Base-by-base conservation (phyloP, 352 stramenopile genomes). In the Pythium myriotylum region DNA sequence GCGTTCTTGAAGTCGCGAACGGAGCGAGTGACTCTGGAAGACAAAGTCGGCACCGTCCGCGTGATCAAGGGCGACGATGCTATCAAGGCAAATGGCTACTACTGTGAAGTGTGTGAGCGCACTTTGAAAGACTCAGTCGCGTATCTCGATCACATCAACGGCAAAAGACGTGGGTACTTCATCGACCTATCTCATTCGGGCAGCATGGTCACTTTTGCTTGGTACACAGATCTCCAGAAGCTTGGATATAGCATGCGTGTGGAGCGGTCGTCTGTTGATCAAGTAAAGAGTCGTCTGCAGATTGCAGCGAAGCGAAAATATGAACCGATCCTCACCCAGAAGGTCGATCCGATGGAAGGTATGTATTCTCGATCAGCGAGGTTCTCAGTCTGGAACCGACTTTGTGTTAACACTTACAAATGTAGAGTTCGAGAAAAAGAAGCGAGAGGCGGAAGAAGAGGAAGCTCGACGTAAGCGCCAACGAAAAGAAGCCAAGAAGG, bases 81-180 rank as follows among this genome's bases (percentile, higher is more conserved):
- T 17, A 86, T 72, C 58, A 88, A 91, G 58, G 78, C 50, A 54
- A 89, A 88, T 22, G 93, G 91, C 2, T 98, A 95, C 72, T 97
- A 84, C 61, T 98, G 93, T 56, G 93, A 98, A 59, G 89, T 97
- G 22, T 98, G 93, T 56, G 93, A 97, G 57, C 89, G 78, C 62
- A 78, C 84, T 3, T 74, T 98, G 35, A 98, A 98, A 73, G 93
- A 98, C 66, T 97, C 88, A 47, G 84, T 97, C 45, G 90, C 89
- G 56, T 98, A 97, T 58, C 72, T 98, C 46, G 93, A 98, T 73
- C 93, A 98, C 63, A 97, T 98, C 73, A 98, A 98, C 69, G 93
- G 93, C 63, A 97, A 97, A 83, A 94, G 94, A 65, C 92, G 89
- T 97, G 59, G 55, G 84, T 87, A 48, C 48, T 17, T 46, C 9